Evolutionary conservation across 805 yeast species (phyloP).

Genomic region (Wickerhamomyces tratensis): DNA sequence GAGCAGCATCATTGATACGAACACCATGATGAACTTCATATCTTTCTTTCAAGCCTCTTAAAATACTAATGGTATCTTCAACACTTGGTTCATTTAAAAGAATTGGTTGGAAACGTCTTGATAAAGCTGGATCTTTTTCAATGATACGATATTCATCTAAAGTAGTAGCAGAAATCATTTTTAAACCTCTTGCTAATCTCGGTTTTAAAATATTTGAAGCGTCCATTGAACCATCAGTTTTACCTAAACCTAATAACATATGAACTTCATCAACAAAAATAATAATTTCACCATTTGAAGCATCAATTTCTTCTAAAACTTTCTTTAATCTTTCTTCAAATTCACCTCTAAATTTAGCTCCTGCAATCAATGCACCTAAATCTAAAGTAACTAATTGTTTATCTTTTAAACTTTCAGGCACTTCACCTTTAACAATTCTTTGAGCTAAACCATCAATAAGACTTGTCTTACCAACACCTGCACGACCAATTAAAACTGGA

Average conservation of each 20-base stretch:
- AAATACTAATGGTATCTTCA: conserved; percentile 81
- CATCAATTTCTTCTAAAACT: conserved; percentile 77
- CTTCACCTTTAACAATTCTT: conserved; percentile 83
- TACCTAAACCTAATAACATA: conserved; percentile 81
- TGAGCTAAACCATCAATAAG: conserved; percentile 96
- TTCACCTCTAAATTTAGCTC: conserved; percentile 94
- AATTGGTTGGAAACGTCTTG: conserved; percentile 90
- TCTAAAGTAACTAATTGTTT: conserved; percentile 80
- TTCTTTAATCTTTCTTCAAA: conserved; percentile 83
- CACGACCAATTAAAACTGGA: conserved; percentile 91
- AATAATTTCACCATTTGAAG: conserved; percentile 64
- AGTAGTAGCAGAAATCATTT: conserved; percentile 96
- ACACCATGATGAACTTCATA: conserved; percentile 99
- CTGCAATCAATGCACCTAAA: conserved; percentile 82
- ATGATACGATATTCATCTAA: conserved; percentile 90
- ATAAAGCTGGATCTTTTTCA: conserved; percentile 93
- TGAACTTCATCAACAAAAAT: conserved; percentile 89
- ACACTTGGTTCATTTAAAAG: conserved; percentile 81
- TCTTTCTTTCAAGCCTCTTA: conserved; percentile 87
- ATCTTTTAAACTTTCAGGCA: conserved; percentile 87
- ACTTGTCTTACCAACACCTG: conserved; percentile 98
- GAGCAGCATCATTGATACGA: conserved; percentile 81
- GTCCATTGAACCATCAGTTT: conserved; percentile 91
- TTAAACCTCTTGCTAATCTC: conserved; percentile 86
- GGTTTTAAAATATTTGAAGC: conserved; percentile 93